Conservation (phyloP, 2,329 filamentous ascomycete genomes). For the Didymella exigua region DNA sequence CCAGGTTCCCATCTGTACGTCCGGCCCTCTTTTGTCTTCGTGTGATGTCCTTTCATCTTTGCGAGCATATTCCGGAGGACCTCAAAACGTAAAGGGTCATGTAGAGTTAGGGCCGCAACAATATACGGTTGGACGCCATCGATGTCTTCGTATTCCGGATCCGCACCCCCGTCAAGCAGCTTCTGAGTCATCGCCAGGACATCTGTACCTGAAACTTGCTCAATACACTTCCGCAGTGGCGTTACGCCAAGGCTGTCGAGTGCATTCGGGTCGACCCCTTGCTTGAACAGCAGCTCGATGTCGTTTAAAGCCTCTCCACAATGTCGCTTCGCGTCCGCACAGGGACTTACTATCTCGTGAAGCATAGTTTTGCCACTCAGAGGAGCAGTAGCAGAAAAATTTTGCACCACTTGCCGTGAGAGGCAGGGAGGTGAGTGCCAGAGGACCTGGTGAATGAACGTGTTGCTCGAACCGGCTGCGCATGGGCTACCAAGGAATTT, state of each 20-base stretch:
- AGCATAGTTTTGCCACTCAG: constrained; percentile 31
- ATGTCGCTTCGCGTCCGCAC: constrained; percentile 40
- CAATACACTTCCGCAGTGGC: constrained; percentile 36
- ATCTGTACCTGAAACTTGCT: constrained; percentile 36
- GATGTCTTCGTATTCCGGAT: constrained; percentile 32
- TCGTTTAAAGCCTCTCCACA: constrained; percentile 39
- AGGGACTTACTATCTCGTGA: constrained; percentile 39
- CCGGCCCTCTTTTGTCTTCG: constrained; percentile 13
- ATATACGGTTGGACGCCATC: constrained; percentile 32
- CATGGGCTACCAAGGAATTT: constrained; percentile 35
- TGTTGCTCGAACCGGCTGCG: constrained; percentile 19
- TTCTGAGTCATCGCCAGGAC: constrained; percentile 31
- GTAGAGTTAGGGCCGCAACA: constrained; percentile 35
- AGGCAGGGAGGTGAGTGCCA: constrained; percentile 41
- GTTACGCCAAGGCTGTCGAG: constrained; percentile 23
- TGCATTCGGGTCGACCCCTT: constrained; percentile 37
- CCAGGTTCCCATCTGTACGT: constrained; percentile 25
- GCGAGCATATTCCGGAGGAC: constrained; percentile 34
- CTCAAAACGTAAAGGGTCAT: constrained; percentile 32
- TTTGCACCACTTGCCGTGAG: constrained; percentile 34
- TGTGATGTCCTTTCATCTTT: constrained; percentile 29
- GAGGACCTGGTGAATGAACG: constrained; percentile 40
- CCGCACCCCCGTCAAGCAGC: constrained; percentile 39
- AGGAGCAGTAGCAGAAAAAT: constrained; percentile 11
- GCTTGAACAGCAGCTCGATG: constrained; percentile 34